Evolutionary conservation across 176 grass and related monocot species (phyloP), one percentile per base, ranked within the genome.

Genomic region (Pontederia crassipes): DNA sequence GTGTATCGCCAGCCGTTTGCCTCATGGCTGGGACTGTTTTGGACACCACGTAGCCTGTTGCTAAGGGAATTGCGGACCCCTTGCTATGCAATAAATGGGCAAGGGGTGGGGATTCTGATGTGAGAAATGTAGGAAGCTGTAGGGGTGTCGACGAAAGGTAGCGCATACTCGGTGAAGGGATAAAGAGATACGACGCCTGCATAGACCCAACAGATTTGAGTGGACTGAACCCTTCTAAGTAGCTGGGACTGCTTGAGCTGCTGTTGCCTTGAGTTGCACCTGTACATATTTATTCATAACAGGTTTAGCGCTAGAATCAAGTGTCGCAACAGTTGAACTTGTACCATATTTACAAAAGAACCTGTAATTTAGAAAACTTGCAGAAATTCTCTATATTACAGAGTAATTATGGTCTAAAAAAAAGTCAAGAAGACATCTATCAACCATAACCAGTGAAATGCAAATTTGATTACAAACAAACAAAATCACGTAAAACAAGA

Each of bases 81-180:
- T 88, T 88, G 76, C 93, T 98, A 77, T 98, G 87, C 68, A 98
- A 57, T 47, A 98, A 74, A 71, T 98, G 93, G 45, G 93, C 93
- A 48, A 98, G 87, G 0, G 93, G 93, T 27, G 93, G 93, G 62
- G 93, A 98, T 53, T 92, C 87, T 5, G 93, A 98, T 20, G 93
- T 92, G 17, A 92, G 87, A 81, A 87, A 98, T 16, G 79, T 98
- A 0, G 93, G 93, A 45, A 98, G 84, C 54, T 92, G 93, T 71
- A 98, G 62, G 13, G 81, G 81, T 11, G 74, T 55, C 17, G 93
- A 79, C 28, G 93, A 85, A n/a, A 98, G 71, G 62, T 82, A 85
- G 45, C 87, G 82, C 82, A 92, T 78, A 63, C 79, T 79, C 67
- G 93, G 93, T 50, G 93, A 98, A 32, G 93, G 93, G 61, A 92